Evolutionary conservation across 106 monocot genomes (phyloP).

Genomic region (Platanthera guangdongensis): DNA sequence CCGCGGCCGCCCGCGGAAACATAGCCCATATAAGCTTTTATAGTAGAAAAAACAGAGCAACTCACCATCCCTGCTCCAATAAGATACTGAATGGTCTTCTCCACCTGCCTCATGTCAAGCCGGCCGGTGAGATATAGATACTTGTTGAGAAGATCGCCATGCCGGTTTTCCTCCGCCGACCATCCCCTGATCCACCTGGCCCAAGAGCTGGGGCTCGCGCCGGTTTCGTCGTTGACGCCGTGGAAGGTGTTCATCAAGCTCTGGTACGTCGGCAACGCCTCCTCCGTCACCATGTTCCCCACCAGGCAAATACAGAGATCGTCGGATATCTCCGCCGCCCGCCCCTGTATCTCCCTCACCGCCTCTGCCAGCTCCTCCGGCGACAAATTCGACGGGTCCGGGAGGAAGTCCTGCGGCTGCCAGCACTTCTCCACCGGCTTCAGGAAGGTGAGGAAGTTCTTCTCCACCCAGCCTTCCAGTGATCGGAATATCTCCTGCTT

Average conservation of each 20-base stretch:
- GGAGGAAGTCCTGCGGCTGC: conserved; percentile 64
- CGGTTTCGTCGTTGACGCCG: conserved; percentile 47
- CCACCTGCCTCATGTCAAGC: conserved; percentile 53
- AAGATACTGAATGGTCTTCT: conserved; percentile 58
- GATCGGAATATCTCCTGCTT: conserved; percentile 49
- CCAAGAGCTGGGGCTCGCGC: conserved; percentile 55
- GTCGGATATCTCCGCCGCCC: conserved; percentile 49
- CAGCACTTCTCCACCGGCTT: conserved; percentile 64
- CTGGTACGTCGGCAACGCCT: conserved; percentile 56
- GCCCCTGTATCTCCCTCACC: conserved; percentile 32
- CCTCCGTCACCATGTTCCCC: conserved; percentile 65
- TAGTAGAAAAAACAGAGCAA: too few species aligned
- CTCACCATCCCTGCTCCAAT: conserved; percentile 69
- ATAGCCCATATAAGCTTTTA: too few species aligned
- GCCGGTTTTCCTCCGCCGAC: conserved; percentile 62
- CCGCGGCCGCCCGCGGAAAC: too few species aligned
- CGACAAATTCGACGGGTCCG: conserved; percentile 20
- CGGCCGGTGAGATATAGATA: conserved; percentile 50
- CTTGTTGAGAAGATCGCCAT: conserved; percentile 57
- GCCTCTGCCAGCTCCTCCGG: conserved; percentile 34
- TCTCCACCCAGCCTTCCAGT: conserved; percentile 39
- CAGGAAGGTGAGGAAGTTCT: conserved; percentile 34
- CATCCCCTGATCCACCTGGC: conserved; percentile 60
- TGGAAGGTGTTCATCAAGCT: conserved; percentile 59
- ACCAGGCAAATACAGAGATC: conserved; percentile 53